A percentile compares a stretch with the other conserved stretches of the same genome.
Evolutionary conservation across 257 asterid genomes (phyloP).

Genomic region (Penstemon eatonii): DNA sequence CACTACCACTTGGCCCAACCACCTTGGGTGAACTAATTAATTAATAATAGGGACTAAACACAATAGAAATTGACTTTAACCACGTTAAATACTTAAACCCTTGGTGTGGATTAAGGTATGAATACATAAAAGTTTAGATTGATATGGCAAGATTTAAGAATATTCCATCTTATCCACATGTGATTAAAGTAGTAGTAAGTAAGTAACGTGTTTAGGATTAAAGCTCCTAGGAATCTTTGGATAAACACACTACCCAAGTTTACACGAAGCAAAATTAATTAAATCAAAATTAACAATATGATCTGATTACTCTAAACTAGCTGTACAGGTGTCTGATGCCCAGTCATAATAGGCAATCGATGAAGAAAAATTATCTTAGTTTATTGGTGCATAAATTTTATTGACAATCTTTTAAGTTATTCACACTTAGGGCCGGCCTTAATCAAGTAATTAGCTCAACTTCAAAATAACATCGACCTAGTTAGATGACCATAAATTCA

Average conservation of each 20-base stretch:
- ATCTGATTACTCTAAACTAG: no score
- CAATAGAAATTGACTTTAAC: constrained; percentile 24
- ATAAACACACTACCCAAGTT: constrained; percentile 3
- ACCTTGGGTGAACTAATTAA: constrained; percentile 4
- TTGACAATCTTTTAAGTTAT: no score
- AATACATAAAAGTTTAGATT: background rate
- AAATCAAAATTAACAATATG: background rate
- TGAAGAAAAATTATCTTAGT: no score
- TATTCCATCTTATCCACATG: constrained; percentile 18
- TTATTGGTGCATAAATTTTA: no score
- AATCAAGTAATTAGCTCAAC: no score
- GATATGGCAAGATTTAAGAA: constrained; percentile 24
- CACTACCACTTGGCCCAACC: no score
- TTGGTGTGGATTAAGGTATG: background rate
- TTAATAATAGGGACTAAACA: constrained; percentile 2
- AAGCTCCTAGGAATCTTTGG: background rate
- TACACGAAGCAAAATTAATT: background rate
- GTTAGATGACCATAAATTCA: no score
- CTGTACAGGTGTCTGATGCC: no score
- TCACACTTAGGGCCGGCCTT: no score
- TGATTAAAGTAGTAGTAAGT: background rate
- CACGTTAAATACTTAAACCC: background rate
- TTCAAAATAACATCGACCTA: no score
- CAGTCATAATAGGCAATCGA: no score
- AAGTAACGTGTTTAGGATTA: background rate